Evolutionary conservation across 202 grass and related monocot genomes (phyloP), one percentile per base, ranked within the genome.

Genomic region (Zoysia matrella): DNA sequence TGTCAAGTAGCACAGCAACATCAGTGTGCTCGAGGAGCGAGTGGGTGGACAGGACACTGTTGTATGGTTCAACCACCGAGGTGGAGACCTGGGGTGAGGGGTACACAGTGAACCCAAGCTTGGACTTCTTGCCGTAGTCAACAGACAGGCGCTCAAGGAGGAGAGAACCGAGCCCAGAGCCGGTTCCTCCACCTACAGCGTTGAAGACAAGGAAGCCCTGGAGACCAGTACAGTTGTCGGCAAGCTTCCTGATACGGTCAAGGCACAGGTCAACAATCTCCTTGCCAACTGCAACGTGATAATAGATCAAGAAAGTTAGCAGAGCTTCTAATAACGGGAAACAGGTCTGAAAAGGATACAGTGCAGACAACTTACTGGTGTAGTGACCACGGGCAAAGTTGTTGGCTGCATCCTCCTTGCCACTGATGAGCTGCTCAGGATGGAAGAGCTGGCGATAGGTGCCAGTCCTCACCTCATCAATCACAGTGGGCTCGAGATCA

Each of bases 341-440:
- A 52, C 3, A 2, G 0, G 60, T 12, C 30, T 36, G 30, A 36
- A 36, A 36, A 36, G 30, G 30, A 36, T 36, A 36, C 3, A 55
- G 10, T 30, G 14, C 1, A 51, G 0, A 11, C 0, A 3, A 69
- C 78, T 77, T 92, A 97, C 94, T 97, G 83, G 94, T 97, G 76
- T 97, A 97, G 76, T 97, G 94, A 76, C 94, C 94, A 84, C 94
- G 91, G 66, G 94, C 94, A 63, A 97, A 97, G 91, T 97, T 97
- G 85, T 97, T 97, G 64, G 94, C 94, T 61, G 94, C 94, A 87
- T 97, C 94, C 87, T 97, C 94, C 82, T 97, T 97, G 82, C 94
- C 91, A 63, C 91, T 97, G 60, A 97, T 97, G 73, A 97, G 94
- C 87, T 97, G 94, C 82, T 97, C 94, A 22, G 94, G 94, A 87